Evolutionary conservation across 1,284 basidiomycete genomes (phyloP).

Genomic region (Puccinia horiana): DNA sequence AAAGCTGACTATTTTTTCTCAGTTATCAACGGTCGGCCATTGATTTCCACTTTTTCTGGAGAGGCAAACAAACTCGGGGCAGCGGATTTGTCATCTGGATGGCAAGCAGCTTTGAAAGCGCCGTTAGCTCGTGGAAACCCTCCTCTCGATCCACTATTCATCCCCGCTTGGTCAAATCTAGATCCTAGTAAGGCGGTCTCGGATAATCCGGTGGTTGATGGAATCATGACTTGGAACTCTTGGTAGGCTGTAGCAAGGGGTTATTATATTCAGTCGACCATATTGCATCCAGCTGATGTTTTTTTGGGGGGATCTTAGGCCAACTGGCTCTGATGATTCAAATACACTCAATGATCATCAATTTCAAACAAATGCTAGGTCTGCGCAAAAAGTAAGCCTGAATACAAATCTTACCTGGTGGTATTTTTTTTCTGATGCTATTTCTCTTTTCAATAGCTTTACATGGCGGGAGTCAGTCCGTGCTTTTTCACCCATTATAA

Average conservation of each 20-base stretch:
- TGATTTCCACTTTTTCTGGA: constrained; percentile 46
- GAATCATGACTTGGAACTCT: constrained; percentile 47
- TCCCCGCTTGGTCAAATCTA: constrained; percentile 41
- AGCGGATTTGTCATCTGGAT: constrained; percentile 28
- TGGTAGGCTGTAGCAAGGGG: constrained; percentile 15
- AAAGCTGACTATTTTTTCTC: not conserved
- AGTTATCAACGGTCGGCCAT: constrained; percentile 38
- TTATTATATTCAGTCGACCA: not conserved
- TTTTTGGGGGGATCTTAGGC: constrained; percentile 16
- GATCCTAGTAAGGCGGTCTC: constrained; percentile 26
- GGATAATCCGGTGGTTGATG: constrained; percentile 43
- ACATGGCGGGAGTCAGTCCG: constrained; percentile 48
- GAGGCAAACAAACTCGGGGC: constrained; percentile 39
- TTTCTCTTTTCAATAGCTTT: constrained; percentile 8
- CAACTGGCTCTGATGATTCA: constrained; percentile 8
- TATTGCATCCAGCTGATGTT: not conserved
- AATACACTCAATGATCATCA: constrained; percentile 21
- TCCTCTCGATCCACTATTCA: constrained; percentile 34
- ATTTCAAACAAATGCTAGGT: constrained; percentile 37
- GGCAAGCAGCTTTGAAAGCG: constrained; percentile 33
- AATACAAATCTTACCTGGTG: not conserved
- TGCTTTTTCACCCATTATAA: constrained; percentile 48
- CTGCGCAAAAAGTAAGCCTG: constrained; percentile 28
- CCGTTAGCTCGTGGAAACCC: constrained; percentile 17
- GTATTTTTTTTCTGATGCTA: not conserved